Evolutionary conservation across 2,329 filamentous ascomycete species (phyloP).

Genomic region (Xylogone sp.): DNA sequence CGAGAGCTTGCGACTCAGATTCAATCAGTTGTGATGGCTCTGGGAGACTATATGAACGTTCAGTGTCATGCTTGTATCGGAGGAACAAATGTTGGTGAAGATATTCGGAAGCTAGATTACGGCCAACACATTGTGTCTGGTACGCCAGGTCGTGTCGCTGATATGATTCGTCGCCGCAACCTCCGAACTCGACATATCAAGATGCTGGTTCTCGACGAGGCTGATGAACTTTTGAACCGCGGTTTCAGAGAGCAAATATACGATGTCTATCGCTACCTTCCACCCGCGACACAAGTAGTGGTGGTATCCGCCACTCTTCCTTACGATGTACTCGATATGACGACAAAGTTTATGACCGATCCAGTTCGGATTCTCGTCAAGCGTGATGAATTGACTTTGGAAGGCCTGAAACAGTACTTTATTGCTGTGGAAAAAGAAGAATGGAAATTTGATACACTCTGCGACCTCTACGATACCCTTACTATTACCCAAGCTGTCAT

Average conservation of each 20-base stretch:
- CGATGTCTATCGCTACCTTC: constrained; percentile 96
- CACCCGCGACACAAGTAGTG: constrained; percentile 96
- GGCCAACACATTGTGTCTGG: constrained; percentile 97
- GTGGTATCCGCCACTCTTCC: constrained; percentile 95
- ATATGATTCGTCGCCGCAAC: constrained; percentile 74
- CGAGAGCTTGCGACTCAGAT: constrained; percentile 97
- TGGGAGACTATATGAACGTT: constrained; percentile 99
- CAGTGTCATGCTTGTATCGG: constrained; percentile 99
- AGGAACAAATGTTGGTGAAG: constrained; percentile 95
- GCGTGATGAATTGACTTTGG: constrained; percentile 96
- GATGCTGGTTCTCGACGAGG: constrained; percentile 74
- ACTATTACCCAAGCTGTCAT: constrained; percentile 99
- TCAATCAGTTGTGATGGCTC: constrained; percentile 96
- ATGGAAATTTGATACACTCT: constrained; percentile 99
- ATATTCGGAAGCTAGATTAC: constrained; percentile 96
- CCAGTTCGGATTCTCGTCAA: constrained; percentile 95
- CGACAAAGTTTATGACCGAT: constrained; percentile 99
- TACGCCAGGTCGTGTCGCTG: constrained; percentile 91
- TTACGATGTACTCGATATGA: constrained; percentile 98
- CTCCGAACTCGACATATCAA: constrained; percentile 73
- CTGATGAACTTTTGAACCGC: constrained; percentile 79
- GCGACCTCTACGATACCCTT: constrained; percentile 96
- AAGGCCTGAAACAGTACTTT: constrained; percentile 98
- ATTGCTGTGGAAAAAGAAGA: constrained; percentile 99
- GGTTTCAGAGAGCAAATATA: constrained; percentile 99